These are phyloP conservation scores for Diaporthe australafricana DNA, from an alignment of 2,329 filamentous ascomycete species.

Conservation along the genomic window DNA sequence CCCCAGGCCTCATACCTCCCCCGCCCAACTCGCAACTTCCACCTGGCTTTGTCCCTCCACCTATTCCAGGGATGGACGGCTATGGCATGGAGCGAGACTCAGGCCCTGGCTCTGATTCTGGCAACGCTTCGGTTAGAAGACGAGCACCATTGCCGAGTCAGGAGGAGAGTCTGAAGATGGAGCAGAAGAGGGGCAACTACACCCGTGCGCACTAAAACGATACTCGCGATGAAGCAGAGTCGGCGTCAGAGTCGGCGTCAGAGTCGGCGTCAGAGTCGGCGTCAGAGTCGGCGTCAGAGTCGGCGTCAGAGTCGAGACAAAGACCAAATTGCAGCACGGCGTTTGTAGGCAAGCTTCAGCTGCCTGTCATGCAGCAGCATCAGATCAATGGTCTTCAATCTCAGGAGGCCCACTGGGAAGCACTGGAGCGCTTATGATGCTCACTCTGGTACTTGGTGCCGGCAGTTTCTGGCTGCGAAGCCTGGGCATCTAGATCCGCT, in stretches of 20 bases:
- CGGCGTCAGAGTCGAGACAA: no score
- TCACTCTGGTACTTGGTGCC: no score
- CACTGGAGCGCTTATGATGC: no score
- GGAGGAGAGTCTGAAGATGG: constrained; percentile 82
- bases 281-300: no score
- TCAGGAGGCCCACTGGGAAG: neutral
- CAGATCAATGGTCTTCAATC: neutral
- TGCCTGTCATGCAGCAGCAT: neutral
- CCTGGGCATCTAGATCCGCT: neutral
- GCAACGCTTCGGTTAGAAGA: constrained; percentile 60
- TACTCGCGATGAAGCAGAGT: neutral
- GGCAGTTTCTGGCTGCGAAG: neutral
- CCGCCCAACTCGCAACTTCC: constrained; percentile 48
- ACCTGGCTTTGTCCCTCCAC: constrained; percentile 55
- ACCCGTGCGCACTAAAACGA: constrained; percentile 60
- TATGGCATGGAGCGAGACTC: constrained; percentile 13
- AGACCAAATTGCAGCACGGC: no score
- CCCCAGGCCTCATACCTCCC: constrained; percentile 60
- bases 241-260: neutral
- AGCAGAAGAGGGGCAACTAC: constrained; percentile 76
- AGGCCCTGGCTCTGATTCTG: constrained; percentile 42
- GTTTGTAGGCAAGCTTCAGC: neutral
- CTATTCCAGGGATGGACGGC: constrained; percentile 44
- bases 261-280: no score
- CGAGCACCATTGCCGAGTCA: constrained; percentile 84